Conservation (phyloP, 2,329 filamentous ascomycete genomes). For the Venturia effusa region DNA sequence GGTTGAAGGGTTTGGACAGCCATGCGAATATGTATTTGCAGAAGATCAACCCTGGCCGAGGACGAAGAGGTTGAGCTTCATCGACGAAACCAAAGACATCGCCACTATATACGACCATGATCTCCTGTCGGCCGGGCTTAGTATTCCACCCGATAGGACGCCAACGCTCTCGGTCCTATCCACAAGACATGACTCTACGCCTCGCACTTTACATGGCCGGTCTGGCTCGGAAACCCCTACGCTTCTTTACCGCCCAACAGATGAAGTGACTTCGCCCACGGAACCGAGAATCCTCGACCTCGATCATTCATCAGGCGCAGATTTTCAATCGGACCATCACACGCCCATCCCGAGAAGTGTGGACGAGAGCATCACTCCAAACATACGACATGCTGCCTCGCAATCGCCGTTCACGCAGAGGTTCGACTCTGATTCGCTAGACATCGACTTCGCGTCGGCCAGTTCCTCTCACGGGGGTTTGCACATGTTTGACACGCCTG, state of each 20-base stretch:
- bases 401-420: background rate
- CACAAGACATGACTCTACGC: background rate
- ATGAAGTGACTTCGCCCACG: background rate
- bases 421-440: background rate
- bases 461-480: no score
- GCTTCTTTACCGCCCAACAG: background rate
- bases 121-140: slow-evolving; percentile 12
- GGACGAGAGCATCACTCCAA: background rate
- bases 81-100: slow-evolving; percentile 23
- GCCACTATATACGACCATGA: slow-evolving; percentile 22
- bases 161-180: background rate
- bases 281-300: background rate
- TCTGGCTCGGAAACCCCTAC: background rate
- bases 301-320: background rate
- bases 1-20: slow-evolving; percentile 17
- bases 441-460: background rate
- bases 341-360: background rate
- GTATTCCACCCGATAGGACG: background rate
- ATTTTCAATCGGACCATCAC: background rate
- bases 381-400: background rate
- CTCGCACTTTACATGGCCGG: background rate
- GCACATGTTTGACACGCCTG: background rate
- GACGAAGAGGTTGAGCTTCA: slow-evolving; percentile 20
- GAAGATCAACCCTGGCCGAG: slow-evolving; percentile 22
- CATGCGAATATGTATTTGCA: slow-evolving; percentile 22